Evolutionary conservation across 371 early-diverging fungal species (phyloP).

Genomic region (Mucor lusitanicus): DNA sequence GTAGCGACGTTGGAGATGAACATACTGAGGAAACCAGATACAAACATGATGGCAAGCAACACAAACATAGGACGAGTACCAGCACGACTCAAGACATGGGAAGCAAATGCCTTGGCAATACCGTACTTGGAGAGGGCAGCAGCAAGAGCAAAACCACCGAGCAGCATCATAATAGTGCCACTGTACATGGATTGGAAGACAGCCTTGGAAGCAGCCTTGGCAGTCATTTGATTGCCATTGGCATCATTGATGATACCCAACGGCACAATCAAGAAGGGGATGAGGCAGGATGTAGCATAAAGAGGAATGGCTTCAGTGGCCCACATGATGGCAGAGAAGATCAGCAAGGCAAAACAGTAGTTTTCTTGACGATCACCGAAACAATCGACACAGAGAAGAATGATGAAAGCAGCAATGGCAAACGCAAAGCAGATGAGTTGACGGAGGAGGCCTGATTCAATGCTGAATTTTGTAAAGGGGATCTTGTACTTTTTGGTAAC

Average conservation of each 20-base stretch:
- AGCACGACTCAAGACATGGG: slow-evolving; percentile 68
- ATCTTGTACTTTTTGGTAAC: slow-evolving; percentile 43
- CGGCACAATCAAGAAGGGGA: slow-evolving; percentile 78
- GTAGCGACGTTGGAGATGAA: slow-evolving; percentile 87
- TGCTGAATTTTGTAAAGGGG: slow-evolving; percentile 26
- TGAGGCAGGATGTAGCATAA: slow-evolving; percentile 76
- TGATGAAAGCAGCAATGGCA: slow-evolving; percentile 57
- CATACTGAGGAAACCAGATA: slow-evolving; percentile 76
- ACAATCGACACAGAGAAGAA: slow-evolving; percentile 54
- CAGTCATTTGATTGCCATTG: slow-evolving; percentile 51
- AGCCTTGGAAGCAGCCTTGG: slow-evolving; percentile 77
- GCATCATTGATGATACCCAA: slow-evolving; percentile 69
- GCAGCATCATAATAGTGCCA: slow-evolving; percentile 92
- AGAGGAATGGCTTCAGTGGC: slow-evolving; percentile 83
- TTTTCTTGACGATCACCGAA: slow-evolving; percentile 68
- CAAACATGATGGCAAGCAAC: slow-evolving; percentile 76
- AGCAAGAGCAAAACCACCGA: slow-evolving; percentile 95
- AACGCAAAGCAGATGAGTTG: slow-evolving; percentile 35
- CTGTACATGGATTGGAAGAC: slow-evolving; percentile 94
- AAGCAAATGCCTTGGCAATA: slow-evolving; percentile 77
- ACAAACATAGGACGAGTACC: slow-evolving; percentile 73
- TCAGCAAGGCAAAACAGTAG: slow-evolving; percentile 66
- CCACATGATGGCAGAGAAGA: slow-evolving; percentile 70
- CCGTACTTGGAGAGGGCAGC: slow-evolving; percentile 59
- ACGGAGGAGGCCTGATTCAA: slow-evolving; percentile 29